Evolutionary conservation across 441 rosid genomes (phyloP), one percentile per base, ranked within the genome.

Genomic region (Syzygium malaccense): DNA sequence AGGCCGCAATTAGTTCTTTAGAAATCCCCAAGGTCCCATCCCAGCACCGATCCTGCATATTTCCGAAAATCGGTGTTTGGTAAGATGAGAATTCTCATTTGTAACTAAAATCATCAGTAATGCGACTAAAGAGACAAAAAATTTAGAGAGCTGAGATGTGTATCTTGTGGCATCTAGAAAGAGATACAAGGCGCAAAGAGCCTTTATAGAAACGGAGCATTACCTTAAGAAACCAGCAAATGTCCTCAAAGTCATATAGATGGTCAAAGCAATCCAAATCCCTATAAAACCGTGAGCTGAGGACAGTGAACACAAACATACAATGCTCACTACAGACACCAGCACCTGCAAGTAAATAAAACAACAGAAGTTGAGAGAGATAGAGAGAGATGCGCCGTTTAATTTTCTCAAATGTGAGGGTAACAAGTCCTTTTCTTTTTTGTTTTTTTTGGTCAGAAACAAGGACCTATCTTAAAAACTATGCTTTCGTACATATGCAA

Each of bases 191-290:
- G 51, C 17, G 51, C 17, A 75, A 37, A 75, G 83, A 75, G 18
- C 51, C 48, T 75, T 75, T 12, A 75, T 75, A 12, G n/a, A 25
- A 75, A 75, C 75, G 85, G 85, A 49, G 14, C n/a, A 18, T 25
- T 90, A 95, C 97, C 97, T 94, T 56, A 90, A 85, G 88, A 93
- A 87, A 14, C 97, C 95, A 11, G 93, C 93, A 1, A 93, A 87
- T 54, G 92, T 53, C 2, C 95, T 95, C 84, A 94, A 86, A 83
- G 91, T 91, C 96, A 95, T 94, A 68, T 90, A 94, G 64, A 92
- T 87, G 11, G 92, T 85, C 85, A 94, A 88, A 32, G 93, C 95
- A 83, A 92, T 55, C 96, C 95, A 94, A 88, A 93, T 92, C 18
- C 96, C 97, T 45, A 92, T 75, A 89, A 90, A 95, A 53, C 95